A percentile compares a stretch with the other conserved stretches of the same genome.
Conservation (phyloP, 768 basidiomycete species). For the Tubosaeta sp. region DNA sequence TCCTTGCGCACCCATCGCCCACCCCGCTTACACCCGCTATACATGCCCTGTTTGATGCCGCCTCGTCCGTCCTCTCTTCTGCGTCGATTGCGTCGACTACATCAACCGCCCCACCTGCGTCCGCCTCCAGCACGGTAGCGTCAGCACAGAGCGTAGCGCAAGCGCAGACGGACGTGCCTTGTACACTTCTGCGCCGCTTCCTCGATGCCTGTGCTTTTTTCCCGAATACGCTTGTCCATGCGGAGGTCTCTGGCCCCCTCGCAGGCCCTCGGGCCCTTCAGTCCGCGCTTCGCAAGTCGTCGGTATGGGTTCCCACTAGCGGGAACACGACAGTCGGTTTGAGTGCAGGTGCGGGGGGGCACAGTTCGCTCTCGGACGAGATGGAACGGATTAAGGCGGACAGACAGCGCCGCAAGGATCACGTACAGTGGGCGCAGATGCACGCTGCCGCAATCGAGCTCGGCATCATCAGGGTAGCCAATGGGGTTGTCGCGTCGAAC, state of each 20-base stretch:
- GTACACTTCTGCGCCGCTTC: slow-evolving; percentile 41
- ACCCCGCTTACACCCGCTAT: slow-evolving; percentile 49
- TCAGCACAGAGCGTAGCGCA: slow-evolving; percentile 12
- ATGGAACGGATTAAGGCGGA: slow-evolving; percentile 61
- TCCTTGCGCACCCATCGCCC: slow-evolving; percentile 43
- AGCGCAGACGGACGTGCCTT: slow-evolving; percentile 8
- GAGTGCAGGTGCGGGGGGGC: neutral
- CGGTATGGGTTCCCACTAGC: slow-evolving; percentile 45
- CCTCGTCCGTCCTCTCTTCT: slow-evolving; percentile 24
- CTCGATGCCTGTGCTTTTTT: slow-evolving; percentile 51
- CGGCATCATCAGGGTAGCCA: slow-evolving; percentile 36
- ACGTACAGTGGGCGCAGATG: slow-evolving; percentile 64
- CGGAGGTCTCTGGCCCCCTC: slow-evolving; percentile 50
- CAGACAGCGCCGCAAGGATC: slow-evolving; percentile 56
- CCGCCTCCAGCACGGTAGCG: slow-evolving; percentile 35
- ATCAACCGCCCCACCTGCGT: slow-evolving; percentile 31
- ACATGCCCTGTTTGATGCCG: slow-evolving; percentile 52
- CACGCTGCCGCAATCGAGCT: slow-evolving; percentile 63
- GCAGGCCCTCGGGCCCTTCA: slow-evolving; percentile 56
- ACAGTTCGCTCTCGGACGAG: slow-evolving; percentile 48
- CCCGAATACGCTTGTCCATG: slow-evolving; percentile 44
- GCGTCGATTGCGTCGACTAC: slow-evolving; percentile 15
- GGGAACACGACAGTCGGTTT: neutral
- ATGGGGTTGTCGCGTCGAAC: neutral
- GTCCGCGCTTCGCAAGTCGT: slow-evolving; percentile 53